Base-by-base conservation (phyloP, 2,329 filamentous ascomycete species). In the Exophiala aquamarina region DNA sequence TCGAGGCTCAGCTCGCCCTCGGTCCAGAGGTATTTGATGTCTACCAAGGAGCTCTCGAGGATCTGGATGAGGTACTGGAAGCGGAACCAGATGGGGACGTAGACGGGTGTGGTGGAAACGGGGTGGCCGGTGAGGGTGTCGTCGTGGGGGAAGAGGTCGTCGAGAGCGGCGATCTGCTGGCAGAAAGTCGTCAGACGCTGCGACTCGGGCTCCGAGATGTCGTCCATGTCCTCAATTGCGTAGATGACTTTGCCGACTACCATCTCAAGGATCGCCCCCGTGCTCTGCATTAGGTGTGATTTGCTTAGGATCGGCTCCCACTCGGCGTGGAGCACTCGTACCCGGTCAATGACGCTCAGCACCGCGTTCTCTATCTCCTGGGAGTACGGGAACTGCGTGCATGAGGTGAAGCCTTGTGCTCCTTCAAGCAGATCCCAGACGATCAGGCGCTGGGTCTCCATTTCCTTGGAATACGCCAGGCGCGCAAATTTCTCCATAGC, bases 1-100 rank as follows among this genome's bases (percentile, higher is more conserved):
- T 84, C 81, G 45, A 83, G 61, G 50, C 75, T 76, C 57, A 85
- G 59, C 62, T 82, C 82, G n/a, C 79, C 79, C 56, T 85, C 81
- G 2, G 71, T 73, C 82, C 82, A 85, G 34, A 84, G 62, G 53
- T 78, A 84, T 58, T 78, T 82, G 66, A 85, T 84, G 58, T 85
- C 82, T 15, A 78, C 81, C 13, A 85, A 66, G 39, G 74, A 80
- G 45, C 77, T 77, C 44, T 84, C 82, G 42, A 85, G 61, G 35
- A 85, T 82, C 55, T 84, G 82, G 33, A 75, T 68, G 42, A 85
- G 61, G 56, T 84, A 84, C 60, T 83, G 80, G 59, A 84, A 84
- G 50, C 80, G 81, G 52, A 84, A 70, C 82, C 82, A 85, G 54
- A 77, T 78, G 3, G 76, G 73, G 37, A 79, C 78, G 53, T 84